Conservation (phyloP, 2,329 filamentous ascomycete species). For the Lasiodiplodia sp. region DNA sequence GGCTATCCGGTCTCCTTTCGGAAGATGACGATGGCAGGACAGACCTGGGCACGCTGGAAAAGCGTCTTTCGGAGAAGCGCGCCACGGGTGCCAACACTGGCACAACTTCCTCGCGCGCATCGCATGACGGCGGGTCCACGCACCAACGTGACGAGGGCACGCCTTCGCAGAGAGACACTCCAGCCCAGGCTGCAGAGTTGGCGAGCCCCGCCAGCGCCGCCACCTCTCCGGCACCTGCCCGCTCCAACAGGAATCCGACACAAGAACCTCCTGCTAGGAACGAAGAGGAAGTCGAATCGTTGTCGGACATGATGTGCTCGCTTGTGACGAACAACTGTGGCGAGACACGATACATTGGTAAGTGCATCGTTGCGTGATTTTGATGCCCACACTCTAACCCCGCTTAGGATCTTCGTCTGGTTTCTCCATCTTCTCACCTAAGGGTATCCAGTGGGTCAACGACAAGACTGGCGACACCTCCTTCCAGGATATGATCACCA, state of each 20-base stretch:
- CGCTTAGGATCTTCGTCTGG: constrained; percentile 86
- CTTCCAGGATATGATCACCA: constrained; percentile 93
- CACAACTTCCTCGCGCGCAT: constrained; percentile 34
- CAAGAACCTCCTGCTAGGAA: constrained; percentile 56
- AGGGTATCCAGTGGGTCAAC: constrained; percentile 98
- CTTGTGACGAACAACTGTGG: constrained; percentile 93
- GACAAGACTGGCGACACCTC: constrained; percentile 95
- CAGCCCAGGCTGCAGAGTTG: constrained; percentile 51
- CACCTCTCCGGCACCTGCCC: constrained; percentile 57
- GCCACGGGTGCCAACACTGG: constrained; percentile 39
- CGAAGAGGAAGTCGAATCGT: constrained; percentile 73
- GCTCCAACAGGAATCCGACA: constrained; percentile 47
- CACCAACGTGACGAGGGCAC: constrained; percentile 15
- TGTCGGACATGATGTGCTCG: constrained; percentile 99
- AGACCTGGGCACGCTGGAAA: constrained; percentile 88
- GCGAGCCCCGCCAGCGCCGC: constrained; percentile 60
- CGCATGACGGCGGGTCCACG: constrained; percentile 23
- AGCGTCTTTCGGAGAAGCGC: constrained; percentile 65
- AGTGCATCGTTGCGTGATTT: neutral
- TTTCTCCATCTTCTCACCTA: constrained; percentile 98
- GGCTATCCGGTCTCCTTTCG: constrained; percentile 83
- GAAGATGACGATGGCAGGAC: constrained; percentile 87
- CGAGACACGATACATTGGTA: constrained; percentile 95
- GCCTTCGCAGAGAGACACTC: constrained; percentile 53
- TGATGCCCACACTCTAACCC: constrained; percentile 29